Evolutionary conservation across 371 early-diverging fungal genomes (phyloP), one percentile per base, ranked within the genome.

Genomic region (Phascolomyces articulosus): DNA sequence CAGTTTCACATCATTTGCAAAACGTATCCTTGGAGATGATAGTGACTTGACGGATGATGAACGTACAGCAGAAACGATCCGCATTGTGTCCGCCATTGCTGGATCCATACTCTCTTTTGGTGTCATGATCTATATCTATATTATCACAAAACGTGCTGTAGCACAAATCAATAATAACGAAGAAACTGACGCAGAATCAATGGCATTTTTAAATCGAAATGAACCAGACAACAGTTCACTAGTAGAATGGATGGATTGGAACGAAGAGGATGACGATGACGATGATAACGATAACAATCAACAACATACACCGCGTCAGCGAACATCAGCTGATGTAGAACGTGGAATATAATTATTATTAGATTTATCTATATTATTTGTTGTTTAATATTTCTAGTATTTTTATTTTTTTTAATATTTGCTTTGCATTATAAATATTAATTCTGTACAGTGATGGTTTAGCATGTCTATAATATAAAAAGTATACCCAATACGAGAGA

Each of bases 81-180:
- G 83, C 29, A 68, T 78, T 11, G 49, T 77, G 13, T 65, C 79
- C 1, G 67, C 81, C 57, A 60, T 83, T 0, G 24, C 75, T 15
- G 80, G 88, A 2, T 71, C 82, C 2, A 28, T 80, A 0, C 44
- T 90, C 2, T 85, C 85, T 1, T 64, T 85, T 29, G 84, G 71
- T n/a, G 87, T 89, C 2, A 79, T 89, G 56, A 70, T 67, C 0
- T 90, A 90, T 68, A 68, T 91, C 3, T 87, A 87, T 65, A n/a
- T 73, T 2, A 59, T 85, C 8, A 83, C 89, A 18, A 79, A 77
- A 31, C 75, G 73, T 7, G 84, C 78, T 20, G 76, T 87, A 1
- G 82, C 73, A 9, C 80, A 85, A 34, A 69, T 70, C 13, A 83
- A 77, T 40, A 59, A 51, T 47, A 59, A 51, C 16, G 67, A 59